Evolutionary conservation across 768 basidiomycete genomes (phyloP), one percentile per base, ranked within the genome.

Genomic region (Lepiota subincarnata): DNA sequence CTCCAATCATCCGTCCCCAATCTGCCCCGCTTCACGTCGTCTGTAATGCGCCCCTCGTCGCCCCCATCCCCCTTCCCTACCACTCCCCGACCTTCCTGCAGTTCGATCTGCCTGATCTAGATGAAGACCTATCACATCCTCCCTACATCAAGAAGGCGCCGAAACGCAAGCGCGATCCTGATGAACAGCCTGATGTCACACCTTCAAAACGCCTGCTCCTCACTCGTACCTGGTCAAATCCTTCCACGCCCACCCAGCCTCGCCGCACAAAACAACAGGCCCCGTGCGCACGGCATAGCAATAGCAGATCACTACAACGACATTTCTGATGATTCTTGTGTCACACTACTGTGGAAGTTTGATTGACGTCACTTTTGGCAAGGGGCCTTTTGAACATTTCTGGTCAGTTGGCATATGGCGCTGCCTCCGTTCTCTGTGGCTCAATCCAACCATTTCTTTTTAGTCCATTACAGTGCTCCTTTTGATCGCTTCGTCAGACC

Each of bases 81-180:
- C 82, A 84, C 51, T 83, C 83, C 8, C 85, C 85, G 22, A 80
- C 78, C 0, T 85, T 86, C 64, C 79, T 87, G 51, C 81, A 84
- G 50, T 86, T 83, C 64, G 81, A 83, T 52, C 70, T 77, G 19
- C 86, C 86, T 0, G 84, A 85, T 68, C 69, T 80, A 6, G 83
- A 85, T 67, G 81, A 85, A 62, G 84, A 87, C 62, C 77, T 86
- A 38, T 86, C 86, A 0, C 80, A 80, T 57, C 82, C 86, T 6
- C 86, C 85, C 0, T 86, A 86, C 71, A 83, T 46, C 52, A 53
- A 40, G 39, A 43, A 53, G 16, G 43, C 52, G 16, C 44, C 36
- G 35, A 53, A 58, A 10, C 56, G 63, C 13, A 85, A 84, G 60
- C 80, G 84, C 44, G 52, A 53, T 38, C 43, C 43, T 55, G 55